Percentiles rank a stretch among this genome's conserved stretches.
phyloP scores from a whole-genome alignment of 805 yeast genomes.

The Kodamaea neixiangensis region DNA sequence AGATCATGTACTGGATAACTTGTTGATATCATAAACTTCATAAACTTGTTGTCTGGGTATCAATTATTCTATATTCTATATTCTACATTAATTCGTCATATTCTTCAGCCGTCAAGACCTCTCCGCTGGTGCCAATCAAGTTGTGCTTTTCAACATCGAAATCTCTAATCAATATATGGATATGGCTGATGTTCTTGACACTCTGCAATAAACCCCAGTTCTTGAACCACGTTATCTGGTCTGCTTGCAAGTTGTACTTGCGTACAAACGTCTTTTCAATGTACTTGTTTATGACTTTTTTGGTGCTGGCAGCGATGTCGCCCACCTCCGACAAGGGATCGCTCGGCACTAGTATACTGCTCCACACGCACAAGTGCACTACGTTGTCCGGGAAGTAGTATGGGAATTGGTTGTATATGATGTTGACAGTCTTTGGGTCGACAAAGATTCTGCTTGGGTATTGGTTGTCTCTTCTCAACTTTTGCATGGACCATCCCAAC shows the following conservation, averaged over 20 bases:
- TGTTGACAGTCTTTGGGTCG: slow-evolving; percentile 43
- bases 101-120: slow-evolving; percentile 14
- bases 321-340: slow-evolving; percentile 54
- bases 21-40: too few species aligned
- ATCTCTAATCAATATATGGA: slow-evolving; percentile 63
- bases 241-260: slow-evolving; percentile 39
- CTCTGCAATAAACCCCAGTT: slow-evolving; percentile 73
- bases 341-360: slow-evolving; percentile 54
- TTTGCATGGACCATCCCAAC: slow-evolving; percentile 50
- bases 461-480: slow-evolving; percentile 28
- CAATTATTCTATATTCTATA: neutral
- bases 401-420: slow-evolving; percentile 63
- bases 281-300: slow-evolving; percentile 44
- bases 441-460: slow-evolving; percentile 41
- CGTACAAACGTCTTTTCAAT: slow-evolving; percentile 52
- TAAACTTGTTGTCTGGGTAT: neutral
- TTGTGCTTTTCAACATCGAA: slow-evolving; percentile 19
- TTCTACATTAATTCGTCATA: neutral
- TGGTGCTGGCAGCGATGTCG: slow-evolving; percentile 47
- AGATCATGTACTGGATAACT: too few species aligned
- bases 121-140: slow-evolving; percentile 16
- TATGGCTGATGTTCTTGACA: slow-evolving; percentile 63
- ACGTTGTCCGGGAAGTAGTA: slow-evolving; percentile 57
- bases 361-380: slow-evolving; percentile 67
- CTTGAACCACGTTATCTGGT: slow-evolving; percentile 62